Conservation (phyloP, 2,329 filamentous ascomycete species). For the Trichoderma koningiopsis region DNA sequence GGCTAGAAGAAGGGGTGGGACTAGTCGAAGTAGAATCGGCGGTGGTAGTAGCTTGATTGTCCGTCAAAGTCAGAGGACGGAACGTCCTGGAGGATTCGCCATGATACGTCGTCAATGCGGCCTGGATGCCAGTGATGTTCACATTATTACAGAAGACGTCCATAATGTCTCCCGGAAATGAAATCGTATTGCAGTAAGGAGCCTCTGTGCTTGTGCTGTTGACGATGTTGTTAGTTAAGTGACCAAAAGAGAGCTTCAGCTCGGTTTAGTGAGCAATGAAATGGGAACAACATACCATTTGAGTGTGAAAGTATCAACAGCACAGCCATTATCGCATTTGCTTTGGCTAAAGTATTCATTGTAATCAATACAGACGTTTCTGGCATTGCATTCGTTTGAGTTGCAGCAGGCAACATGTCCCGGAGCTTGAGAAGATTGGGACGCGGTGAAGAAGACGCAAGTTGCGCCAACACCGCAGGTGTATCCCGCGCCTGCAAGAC, state of each 20-base stretch:
- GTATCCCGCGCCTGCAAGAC: conserved; percentile 43
- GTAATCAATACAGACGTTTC: conserved; percentile 45
- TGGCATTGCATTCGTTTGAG: conserved; percentile 38
- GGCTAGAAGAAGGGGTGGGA: not conserved
- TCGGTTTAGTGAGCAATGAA: not conserved
- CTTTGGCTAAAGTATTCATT: conserved; percentile 39
- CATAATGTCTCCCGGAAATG: conserved; percentile 44
- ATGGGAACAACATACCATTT: conserved; percentile 47
- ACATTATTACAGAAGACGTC: conserved; percentile 50
- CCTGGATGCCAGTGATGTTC: conserved; percentile 39
- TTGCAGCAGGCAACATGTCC: conserved; percentile 50
- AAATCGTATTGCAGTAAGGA: conserved; percentile 51
- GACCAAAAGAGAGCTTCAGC: not conserved
- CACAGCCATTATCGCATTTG: conserved; percentile 46
- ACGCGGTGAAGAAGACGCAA: conserved; percentile 46
- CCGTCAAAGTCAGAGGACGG: conserved; percentile 25
- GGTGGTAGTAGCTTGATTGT: not conserved
- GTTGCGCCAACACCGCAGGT: conserved; percentile 41
- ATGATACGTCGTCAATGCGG: conserved; percentile 45
- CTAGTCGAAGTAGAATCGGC: conserved; percentile 12
- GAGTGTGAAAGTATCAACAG: conserved; percentile 43
- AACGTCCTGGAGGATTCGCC: conserved; percentile 42
- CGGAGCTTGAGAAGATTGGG: conserved; percentile 30
- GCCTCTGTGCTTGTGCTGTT: conserved; percentile 40
- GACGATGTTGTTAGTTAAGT: conserved; percentile 1